Conservation (phyloP, 2,329 filamentous ascomycete species). For the Fusarium irregulare region DNA sequence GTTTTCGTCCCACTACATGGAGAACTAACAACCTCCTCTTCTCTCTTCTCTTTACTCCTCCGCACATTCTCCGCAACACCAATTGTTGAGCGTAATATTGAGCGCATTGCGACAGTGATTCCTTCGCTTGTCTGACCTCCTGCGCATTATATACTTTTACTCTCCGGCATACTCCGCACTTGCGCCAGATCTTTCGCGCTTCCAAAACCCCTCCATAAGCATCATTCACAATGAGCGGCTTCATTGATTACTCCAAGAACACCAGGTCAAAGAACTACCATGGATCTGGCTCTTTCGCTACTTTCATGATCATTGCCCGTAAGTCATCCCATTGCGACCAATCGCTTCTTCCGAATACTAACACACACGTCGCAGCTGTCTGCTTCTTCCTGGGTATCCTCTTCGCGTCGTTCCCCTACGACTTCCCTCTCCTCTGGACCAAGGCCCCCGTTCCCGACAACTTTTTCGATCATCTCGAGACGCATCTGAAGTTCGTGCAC, state of each 20-base stretch:
- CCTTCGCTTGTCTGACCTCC: neutral
- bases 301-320: conserved; percentile 97
- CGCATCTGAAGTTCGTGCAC: conserved; percentile 91
- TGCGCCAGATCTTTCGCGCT: conserved; percentile 26
- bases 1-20: conserved; percentile 17
- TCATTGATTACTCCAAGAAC: conserved; percentile 67
- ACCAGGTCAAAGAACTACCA: conserved; percentile 68
- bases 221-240: conserved; percentile 48
- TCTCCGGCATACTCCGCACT: neutral
- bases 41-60: conserved; percentile 21
- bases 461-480: conserved; percentile 88
- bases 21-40: conserved; percentile 18
- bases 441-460: conserved; percentile 70
- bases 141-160: conserved; percentile 1
- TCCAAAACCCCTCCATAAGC: conserved; percentile 22
- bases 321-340: conserved; percentile 56
- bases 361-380: conserved; percentile 66
- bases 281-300: conserved; percentile 83
- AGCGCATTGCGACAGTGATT: conserved; percentile 17
- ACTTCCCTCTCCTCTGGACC: conserved; percentile 88
- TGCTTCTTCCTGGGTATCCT: conserved; percentile 99
- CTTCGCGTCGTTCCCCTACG: conserved; percentile 96
- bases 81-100: conserved; percentile 12
- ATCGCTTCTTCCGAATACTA: conserved; percentile 7
- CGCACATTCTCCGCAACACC: conserved; percentile 12